Evolutionary conservation across 768 basidiomycete species (phyloP).

Genomic region (Leccinum obscurum): DNA sequence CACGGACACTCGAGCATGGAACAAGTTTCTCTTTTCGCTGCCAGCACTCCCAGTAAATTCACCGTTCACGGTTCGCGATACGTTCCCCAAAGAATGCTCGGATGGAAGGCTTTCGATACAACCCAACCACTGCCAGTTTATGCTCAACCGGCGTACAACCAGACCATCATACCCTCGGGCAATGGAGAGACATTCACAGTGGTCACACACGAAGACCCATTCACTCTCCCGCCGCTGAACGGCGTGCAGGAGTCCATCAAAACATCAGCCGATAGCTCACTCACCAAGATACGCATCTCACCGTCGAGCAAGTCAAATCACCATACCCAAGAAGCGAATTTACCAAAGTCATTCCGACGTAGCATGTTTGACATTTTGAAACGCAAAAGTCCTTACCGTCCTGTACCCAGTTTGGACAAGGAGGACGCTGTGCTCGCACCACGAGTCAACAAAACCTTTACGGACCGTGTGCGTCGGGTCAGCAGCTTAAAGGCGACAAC

Average conservation of each 20-base stretch:
- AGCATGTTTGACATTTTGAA: constrained; percentile 27
- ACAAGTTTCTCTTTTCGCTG: constrained; percentile 25
- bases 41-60: constrained; percentile 30
- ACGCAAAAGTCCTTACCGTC: constrained; percentile 9
- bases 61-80: constrained; percentile 32
- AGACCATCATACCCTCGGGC: constrained; percentile 20
- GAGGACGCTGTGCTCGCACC: constrained; percentile 2
- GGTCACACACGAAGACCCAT: constrained; percentile 26
- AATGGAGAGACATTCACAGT: constrained; percentile 29
- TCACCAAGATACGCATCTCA: constrained; percentile 9
- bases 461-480: neutral
- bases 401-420: neutral
- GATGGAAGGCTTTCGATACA: constrained; percentile 8
- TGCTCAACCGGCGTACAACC: constrained; percentile 4
- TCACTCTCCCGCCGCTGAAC: constrained; percentile 8
- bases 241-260: neutral
- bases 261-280: neutral
- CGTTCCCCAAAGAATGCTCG: constrained; percentile 11
- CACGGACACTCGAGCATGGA: constrained; percentile 27
- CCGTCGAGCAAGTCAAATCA: neutral
- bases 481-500: constrained; percentile 1
- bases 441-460: neutral
- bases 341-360: constrained; percentile 14
- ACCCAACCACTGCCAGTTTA: constrained; percentile 1
- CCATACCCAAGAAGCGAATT: too few species aligned